A percentile compares a stretch with the other conserved stretches of the same genome.
Evolutionary conservation across 768 basidiomycete genomes (phyloP).

Genomic region (Glaciozyma martinii): DNA sequence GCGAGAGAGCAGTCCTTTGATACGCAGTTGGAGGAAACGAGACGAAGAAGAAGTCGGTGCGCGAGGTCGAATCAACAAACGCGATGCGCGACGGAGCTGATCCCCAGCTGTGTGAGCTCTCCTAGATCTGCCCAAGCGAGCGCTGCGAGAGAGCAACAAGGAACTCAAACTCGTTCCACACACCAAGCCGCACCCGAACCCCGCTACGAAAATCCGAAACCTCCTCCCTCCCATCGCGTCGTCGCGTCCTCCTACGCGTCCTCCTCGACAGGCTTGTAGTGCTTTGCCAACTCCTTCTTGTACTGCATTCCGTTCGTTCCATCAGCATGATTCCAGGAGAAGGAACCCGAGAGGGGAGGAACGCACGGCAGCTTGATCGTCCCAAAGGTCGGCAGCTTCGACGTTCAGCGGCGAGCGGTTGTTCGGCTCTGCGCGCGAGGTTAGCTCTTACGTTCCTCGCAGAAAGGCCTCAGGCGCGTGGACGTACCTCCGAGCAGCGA

Average conservation of each 20-base stretch:
- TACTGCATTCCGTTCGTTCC: slow-evolving; percentile 7
- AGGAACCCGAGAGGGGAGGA: background rate
- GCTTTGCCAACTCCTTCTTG: slow-evolving; percentile 28
- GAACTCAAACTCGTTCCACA: background rate
- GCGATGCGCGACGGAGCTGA: no score
- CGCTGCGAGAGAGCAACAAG: background rate
- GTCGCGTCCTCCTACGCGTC: slow-evolving; percentile 15
- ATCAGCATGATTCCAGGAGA: background rate
- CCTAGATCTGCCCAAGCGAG: no score
- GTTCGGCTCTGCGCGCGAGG: slow-evolving; percentile 62
- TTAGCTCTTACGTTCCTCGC: background rate
- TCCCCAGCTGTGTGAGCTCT: no score
- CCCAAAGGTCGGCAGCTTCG: slow-evolving; percentile 77
- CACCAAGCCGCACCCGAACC: no score
- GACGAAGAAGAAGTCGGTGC: no score
- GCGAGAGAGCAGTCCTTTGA: no score
- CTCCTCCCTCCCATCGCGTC: no score
- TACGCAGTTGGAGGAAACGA: no score
- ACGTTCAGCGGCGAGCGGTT: slow-evolving; percentile 82
- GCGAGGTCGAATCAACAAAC: no score
- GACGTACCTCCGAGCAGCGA: slow-evolving; percentile 70
- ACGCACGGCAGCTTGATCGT: slow-evolving; percentile 50
- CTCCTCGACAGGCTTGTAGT: slow-evolving; percentile 31
- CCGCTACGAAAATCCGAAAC: no score
- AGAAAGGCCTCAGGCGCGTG: background rate